These are phyloP conservation scores for Colletotrichum higginsianum DNA, from an alignment of 2,329 filamentous ascomycete genomes.

Conservation along the genomic window DNA sequence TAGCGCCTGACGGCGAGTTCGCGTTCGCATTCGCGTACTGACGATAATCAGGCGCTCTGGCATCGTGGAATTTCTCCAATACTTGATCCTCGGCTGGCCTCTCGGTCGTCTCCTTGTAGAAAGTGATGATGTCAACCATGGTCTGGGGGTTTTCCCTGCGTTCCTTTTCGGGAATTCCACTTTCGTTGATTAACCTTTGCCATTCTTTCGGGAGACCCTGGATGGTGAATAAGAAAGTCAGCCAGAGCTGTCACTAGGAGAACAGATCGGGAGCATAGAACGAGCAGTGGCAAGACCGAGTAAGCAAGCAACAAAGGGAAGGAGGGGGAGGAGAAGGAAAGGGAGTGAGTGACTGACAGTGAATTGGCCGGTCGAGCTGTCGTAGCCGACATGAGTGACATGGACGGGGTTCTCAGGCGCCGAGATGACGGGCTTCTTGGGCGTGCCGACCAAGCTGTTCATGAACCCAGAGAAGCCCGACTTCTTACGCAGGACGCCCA, in stretches of 20 bases:
- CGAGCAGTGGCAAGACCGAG: constrained; percentile 26
- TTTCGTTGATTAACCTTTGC: constrained; percentile 95
- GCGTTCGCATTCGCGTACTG: constrained; percentile 53
- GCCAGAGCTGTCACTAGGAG: constrained; percentile 31
- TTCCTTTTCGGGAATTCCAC: constrained; percentile 95
- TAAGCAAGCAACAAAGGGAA: constrained; percentile 25
- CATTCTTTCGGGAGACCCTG: constrained; percentile 97
- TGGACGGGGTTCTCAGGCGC: constrained; percentile 97
- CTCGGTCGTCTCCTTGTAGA: constrained; percentile 96
- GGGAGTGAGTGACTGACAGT: constrained; percentile 75
- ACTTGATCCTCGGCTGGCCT: constrained; percentile 85
- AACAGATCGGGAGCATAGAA: constrained; percentile 15
- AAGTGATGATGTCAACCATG: constrained; percentile 94
- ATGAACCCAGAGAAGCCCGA: constrained; percentile 90
- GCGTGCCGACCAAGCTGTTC: constrained; percentile 86
- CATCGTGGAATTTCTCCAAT: constrained; percentile 97
- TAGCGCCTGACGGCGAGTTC: constrained; percentile 58
- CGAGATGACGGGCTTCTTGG: constrained; percentile 94
- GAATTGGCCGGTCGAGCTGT: constrained; percentile 96
- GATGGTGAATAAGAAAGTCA: constrained; percentile 38
- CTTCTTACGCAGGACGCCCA: constrained; percentile 81
- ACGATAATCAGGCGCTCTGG: constrained; percentile 71
- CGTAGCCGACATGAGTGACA: constrained; percentile 97
- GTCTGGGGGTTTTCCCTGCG: constrained; percentile 96
- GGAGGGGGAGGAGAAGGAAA: neutral